Percentiles rank a stretch among this genome's conserved stretches.
phyloP scores from a whole-genome alignment of 1,284 basidiomycete genomes.

The Tilletia horrida region DNA sequence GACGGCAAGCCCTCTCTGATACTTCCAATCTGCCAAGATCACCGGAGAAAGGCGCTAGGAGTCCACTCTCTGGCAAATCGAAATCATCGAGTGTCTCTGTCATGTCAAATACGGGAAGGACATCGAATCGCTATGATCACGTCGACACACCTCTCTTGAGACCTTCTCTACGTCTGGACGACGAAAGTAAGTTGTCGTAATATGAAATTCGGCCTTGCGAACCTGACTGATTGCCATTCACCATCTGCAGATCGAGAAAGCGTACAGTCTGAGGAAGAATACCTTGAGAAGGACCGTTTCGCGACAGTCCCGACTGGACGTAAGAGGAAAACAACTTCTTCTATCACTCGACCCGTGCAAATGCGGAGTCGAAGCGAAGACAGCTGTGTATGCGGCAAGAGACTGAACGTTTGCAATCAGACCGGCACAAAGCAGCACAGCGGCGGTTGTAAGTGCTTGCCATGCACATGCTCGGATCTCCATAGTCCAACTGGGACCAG shows the following conservation, averaged over 20 bases:
- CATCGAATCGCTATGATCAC: neutral
- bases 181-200: too few relatives aligned
- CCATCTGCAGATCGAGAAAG: too few relatives aligned
- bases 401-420: neutral
- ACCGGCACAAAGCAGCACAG: neutral
- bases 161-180: too few relatives aligned
- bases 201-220: too few relatives aligned
- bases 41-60: too few relatives aligned
- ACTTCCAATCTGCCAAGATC: too few relatives aligned
- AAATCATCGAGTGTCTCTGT: too few relatives aligned
- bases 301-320: neutral
- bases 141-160: neutral
- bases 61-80: too few relatives aligned
- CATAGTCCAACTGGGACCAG: neutral
- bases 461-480: neutral
- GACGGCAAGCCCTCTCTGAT: constrained; percentile 1
- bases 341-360: neutral
- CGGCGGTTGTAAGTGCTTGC: neutral
- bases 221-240: too few relatives aligned
- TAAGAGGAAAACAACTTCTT: neutral
- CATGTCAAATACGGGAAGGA: too few relatives aligned
- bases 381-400: neutral
- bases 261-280: neutral
- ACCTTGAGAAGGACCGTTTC: neutral
- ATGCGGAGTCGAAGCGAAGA: constrained; percentile 9